These are phyloP conservation scores for Cicer bijugum DNA, from an alignment of 306 rosid species.

Conservation along the genomic window DNA sequence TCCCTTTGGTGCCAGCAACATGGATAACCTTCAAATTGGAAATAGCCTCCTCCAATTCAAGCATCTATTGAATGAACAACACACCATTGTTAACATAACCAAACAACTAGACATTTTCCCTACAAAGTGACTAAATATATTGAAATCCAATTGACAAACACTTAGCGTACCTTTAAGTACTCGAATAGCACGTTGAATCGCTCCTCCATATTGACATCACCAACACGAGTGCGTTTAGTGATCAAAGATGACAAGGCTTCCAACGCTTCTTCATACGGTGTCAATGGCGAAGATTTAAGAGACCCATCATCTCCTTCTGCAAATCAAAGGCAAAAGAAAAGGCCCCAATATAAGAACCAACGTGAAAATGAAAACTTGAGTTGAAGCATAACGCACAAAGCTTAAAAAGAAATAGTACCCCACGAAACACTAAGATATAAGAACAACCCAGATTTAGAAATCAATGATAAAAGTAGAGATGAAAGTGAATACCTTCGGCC, in stretches of 20 bases:
- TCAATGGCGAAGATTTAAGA: slow-evolving; percentile 43
- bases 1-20: slow-evolving; percentile 98
- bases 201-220: slow-evolving; percentile 72
- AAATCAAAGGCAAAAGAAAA: slow-evolving; percentile 17
- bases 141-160: slow-evolving; percentile 34
- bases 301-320: slow-evolving; percentile 53
- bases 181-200: slow-evolving; percentile 67
- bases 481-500: slow-evolving; percentile 55
- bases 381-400: background rate
- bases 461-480: background rate
- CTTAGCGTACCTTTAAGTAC: slow-evolving; percentile 60
- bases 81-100: slow-evolving; percentile 30
- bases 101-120: slow-evolving; percentile 28
- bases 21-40: slow-evolving; percentile 85
- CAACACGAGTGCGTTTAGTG: slow-evolving; percentile 79
- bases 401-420: slow-evolving; percentile 2
- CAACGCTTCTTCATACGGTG: slow-evolving; percentile 79
- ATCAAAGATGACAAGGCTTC: slow-evolving; percentile 83
- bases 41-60: slow-evolving; percentile 85
- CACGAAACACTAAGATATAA: background rate
- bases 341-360: background rate
- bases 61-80: slow-evolving; percentile 55
- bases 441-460: slow-evolving; percentile 11
- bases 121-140: slow-evolving; percentile 29
- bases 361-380: slow-evolving; percentile 21